Evolutionary conservation across 2,329 filamentous ascomycete genomes (phyloP).

Genomic region (Dryadomyces quercivorus): DNA sequence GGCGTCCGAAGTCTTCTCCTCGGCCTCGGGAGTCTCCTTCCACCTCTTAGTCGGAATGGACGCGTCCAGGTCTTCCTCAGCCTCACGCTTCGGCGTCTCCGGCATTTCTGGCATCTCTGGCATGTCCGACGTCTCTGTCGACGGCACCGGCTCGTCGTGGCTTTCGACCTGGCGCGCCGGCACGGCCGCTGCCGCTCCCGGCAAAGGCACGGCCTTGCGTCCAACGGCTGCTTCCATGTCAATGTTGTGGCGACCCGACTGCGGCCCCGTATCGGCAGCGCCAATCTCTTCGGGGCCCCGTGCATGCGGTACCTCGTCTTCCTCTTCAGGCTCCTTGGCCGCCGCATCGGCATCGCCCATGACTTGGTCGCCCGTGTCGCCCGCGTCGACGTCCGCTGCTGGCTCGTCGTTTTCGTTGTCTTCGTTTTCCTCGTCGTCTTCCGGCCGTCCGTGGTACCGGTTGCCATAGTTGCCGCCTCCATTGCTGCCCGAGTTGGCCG

Average conservation of each 20-base stretch:
- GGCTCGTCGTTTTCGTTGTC: slow-evolving; percentile 1
- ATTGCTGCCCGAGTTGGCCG: slow-evolving; percentile 8
- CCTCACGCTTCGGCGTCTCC: slow-evolving; percentile 37
- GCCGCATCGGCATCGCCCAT: slow-evolving; percentile 10
- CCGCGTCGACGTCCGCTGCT: slow-evolving; percentile 14
- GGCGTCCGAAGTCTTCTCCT: not conserved
- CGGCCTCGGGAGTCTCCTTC: slow-evolving; percentile 21
- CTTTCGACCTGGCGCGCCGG: slow-evolving; percentile 5
- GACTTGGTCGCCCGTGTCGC: not conserved
- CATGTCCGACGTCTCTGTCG: not conserved
- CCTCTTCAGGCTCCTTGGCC: slow-evolving; percentile 17
- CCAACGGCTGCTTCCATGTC: slow-evolving; percentile 51
- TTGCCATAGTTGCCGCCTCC: slow-evolving; percentile 5
- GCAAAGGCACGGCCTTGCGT: slow-evolving; percentile 24
- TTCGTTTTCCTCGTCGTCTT: slow-evolving; percentile 1
- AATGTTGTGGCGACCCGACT: slow-evolving; percentile 35
- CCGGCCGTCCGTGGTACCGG: slow-evolving; percentile 2
- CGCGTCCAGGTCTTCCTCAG: slow-evolving; percentile 28
- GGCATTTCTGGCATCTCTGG: not conserved
- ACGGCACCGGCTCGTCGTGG: slow-evolving; percentile 10
- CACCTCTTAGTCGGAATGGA: slow-evolving; percentile 32
- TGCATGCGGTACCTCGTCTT: slow-evolving; percentile 62
- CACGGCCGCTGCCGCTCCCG: not conserved
- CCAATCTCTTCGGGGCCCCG: slow-evolving; percentile 78
- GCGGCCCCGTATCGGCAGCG: slow-evolving; percentile 74